Evolutionary conservation across 192 early-diverging fungal species (phyloP).

Genomic region (Backusella luteola): DNA sequence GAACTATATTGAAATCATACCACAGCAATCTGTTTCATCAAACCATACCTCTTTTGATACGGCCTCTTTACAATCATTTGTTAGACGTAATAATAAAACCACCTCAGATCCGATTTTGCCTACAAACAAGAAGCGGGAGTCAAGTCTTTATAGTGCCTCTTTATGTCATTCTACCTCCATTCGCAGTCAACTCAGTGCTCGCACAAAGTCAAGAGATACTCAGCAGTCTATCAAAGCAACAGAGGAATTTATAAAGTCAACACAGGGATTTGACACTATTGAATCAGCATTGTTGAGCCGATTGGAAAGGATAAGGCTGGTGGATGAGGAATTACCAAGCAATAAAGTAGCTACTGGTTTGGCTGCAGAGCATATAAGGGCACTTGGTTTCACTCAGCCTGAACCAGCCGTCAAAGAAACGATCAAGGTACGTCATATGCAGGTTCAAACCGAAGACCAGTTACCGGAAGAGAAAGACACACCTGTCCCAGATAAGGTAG

Average conservation of each 20-base stretch:
- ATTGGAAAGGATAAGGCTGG: slow-evolving; percentile 19
- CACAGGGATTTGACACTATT: slow-evolving; percentile 25
- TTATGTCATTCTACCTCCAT: slow-evolving; percentile 14
- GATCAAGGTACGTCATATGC: slow-evolving; percentile 24
- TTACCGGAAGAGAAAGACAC: not conserved
- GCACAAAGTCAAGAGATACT: slow-evolving; percentile 2
- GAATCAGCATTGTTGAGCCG: slow-evolving; percentile 29
- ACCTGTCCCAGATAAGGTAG: not conserved
- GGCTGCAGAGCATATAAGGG: slow-evolving; percentile 27
- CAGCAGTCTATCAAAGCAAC: slow-evolving; percentile 1
- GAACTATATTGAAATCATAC: slow-evolving; percentile 29
- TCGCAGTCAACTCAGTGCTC: not conserved
- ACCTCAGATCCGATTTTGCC: slow-evolving; percentile 20
- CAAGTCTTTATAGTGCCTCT: slow-evolving; percentile 21
- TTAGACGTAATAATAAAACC: not conserved
- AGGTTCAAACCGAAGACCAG: slow-evolving; percentile 28
- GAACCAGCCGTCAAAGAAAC: not conserved
- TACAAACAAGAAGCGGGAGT: slow-evolving; percentile 17
- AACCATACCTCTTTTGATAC: slow-evolving; percentile 14
- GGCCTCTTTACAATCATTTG: not conserved
- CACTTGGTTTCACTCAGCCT: slow-evolving; percentile 20
- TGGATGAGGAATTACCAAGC: slow-evolving; percentile 11
- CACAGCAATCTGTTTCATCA: not conserved
- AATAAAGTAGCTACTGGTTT: slow-evolving; percentile 21
- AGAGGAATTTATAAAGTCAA: slow-evolving; percentile 11